Base-by-base conservation (phyloP, 2,329 filamentous ascomycete species). In the Sporothrix phasma region DNA sequence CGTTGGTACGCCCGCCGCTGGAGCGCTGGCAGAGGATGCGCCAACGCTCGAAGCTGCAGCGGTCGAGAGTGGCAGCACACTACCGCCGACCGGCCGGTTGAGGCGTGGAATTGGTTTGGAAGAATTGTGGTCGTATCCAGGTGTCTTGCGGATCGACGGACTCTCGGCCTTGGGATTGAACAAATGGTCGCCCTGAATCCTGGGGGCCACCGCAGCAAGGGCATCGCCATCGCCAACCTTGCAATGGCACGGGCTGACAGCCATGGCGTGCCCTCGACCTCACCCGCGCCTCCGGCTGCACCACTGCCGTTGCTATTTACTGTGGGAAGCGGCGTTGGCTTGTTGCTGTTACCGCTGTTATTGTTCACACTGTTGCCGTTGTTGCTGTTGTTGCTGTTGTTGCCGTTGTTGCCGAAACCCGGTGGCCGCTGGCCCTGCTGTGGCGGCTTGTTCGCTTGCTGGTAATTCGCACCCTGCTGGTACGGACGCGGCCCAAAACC, bases 81-180 rank as follows among this genome's bases (percentile, higher is more conserved):
- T 26, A 22, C 46, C 17, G 82, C 67, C 82, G 78, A 0, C 80
- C 76, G 53, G 78, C 1, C 61, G 60, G 34, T 39, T 47, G 26
- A 61, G 80, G 67, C 81, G 83, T 3, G 81, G 82, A 1, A 96
- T 77, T 0, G 92, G 90, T 61, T 88, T 87, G 4, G 89, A 92
- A 61, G 84, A 87, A 24, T 78, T 85, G 71, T 95, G 90, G 71
- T 97, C 91, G 45, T 97, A 83, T 2, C 92, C 92, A 0, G 89
- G 88, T 0, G 93, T 97, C 72, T 93, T 92, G 66, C 90, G 85
- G 71, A 96, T 92, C 0, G 92, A 94, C 0, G 92, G 92, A 66
- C 87, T 90, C 70, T 92, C 88, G 5, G 85, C 81, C 65, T 86
- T 86, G 2, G 88, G 88, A 69, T 92, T 88, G 73, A 92, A 93